Conservation (phyloP, 306 rosid genomes). For the Calophaca sinica region DNA sequence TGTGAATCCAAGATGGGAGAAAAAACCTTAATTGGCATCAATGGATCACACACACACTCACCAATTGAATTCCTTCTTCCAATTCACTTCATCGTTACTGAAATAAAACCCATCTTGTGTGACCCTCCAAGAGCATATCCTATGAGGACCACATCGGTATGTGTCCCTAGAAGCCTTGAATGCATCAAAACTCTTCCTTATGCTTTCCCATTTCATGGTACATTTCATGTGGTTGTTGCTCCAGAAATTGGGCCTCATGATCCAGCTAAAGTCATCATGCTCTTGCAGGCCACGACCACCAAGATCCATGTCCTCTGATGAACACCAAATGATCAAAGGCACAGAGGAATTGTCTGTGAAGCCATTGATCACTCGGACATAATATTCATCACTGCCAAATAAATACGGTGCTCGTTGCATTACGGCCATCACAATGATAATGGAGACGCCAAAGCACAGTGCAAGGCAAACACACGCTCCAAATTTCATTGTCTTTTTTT, state of each 20-base stretch:
- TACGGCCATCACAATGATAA: conserved; percentile 42
- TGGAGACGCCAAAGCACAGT: conserved; percentile 6
- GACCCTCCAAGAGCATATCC: conserved; percentile 75
- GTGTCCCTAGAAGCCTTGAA: conserved; percentile 72
- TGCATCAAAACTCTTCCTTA: conserved; percentile 70
- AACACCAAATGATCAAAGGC: conserved; percentile 82
- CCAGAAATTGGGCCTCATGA: conserved; percentile 58
- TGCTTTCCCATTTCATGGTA: conserved; percentile 73
- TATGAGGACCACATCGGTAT: conserved; percentile 54
- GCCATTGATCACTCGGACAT: conserved; percentile 71
- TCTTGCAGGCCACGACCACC: conserved; percentile 87
- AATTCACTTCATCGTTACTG: conserved; percentile 72
- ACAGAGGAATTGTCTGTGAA: conserved; percentile 72
- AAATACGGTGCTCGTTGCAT: conserved; percentile 40
- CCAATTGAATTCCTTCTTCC: conserved; percentile 80
- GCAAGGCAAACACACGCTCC: background rate
- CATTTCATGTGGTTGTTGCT: conserved; percentile 56
- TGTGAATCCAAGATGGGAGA: too few species aligned
- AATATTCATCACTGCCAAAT: conserved; percentile 48
- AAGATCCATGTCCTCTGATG: conserved; percentile 59
- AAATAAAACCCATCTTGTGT: conserved; percentile 73
- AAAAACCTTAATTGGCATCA: too few species aligned
- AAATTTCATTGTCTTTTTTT: conserved; percentile 1
- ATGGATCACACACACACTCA: background rate
- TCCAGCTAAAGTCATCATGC: conserved; percentile 83